phyloP scores from a whole-genome alignment of 164 flowering plant species.

The Kalanchoe fedtschenkoi region DNA sequence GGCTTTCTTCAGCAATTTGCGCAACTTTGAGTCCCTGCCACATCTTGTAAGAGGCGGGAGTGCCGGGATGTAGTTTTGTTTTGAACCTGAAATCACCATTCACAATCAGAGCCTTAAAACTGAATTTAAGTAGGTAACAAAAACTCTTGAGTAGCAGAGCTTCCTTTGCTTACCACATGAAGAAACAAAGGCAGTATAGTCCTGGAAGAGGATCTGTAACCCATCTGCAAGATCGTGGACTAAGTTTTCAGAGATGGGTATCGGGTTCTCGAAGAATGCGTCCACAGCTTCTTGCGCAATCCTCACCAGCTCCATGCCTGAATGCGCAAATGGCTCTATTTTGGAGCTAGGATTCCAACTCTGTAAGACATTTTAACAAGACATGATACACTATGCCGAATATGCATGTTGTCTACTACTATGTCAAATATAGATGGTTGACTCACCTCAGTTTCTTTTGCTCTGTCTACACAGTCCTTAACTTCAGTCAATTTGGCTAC shows the following conservation, averaged over 20 bases:
- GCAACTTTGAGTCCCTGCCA: conserved; percentile 53
- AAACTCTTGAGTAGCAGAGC: too few species aligned
- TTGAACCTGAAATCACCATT: conserved; percentile 46
- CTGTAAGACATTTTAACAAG: conserved; percentile 20
- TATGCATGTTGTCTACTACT: background rate
- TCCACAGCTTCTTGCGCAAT: conserved; percentile 49
- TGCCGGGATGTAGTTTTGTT: conserved; percentile 65
- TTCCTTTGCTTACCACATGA: conserved; percentile 82
- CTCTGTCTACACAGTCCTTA: conserved; percentile 37
- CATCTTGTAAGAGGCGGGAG: conserved; percentile 90
- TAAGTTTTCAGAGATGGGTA: conserved; percentile 43
- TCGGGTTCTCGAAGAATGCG: conserved; percentile 64
- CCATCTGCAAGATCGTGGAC: conserved; percentile 63
- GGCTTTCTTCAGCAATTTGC: conserved; percentile 47
- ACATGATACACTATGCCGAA: background rate
- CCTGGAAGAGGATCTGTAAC: conserved; percentile 46
- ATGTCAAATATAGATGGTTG: background rate
- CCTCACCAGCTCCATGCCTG: conserved; percentile 63
- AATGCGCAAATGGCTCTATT: conserved; percentile 68
- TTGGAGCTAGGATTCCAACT: conserved; percentile 96
- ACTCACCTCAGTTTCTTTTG: conserved; percentile 73
- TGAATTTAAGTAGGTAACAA: background rate
- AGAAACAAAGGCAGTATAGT: conserved; percentile 58
- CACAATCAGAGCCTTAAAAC: too few species aligned
- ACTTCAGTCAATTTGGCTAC: conserved; percentile 41